phyloP scores from a whole-genome alignment of 108 stramenopile species.

The Conticribra guillardii region DNA sequence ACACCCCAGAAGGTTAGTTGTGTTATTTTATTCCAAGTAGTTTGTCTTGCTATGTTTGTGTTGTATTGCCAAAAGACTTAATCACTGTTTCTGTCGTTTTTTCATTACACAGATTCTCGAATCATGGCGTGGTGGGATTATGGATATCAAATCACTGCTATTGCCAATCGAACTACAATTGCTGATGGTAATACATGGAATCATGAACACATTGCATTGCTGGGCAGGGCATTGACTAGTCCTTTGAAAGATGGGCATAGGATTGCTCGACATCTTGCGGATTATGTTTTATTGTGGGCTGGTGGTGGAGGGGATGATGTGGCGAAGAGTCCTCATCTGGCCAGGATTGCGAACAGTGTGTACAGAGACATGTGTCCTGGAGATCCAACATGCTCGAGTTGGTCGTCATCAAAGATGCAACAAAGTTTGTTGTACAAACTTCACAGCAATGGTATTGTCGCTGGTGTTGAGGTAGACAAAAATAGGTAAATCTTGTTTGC shows the following conservation, averaged over 20 bases:
- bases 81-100: too few relatives aligned
- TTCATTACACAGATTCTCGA: too few relatives aligned
- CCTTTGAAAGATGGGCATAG: constrained; percentile 93
- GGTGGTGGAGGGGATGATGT: constrained; percentile 98
- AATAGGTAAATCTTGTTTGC: too few relatives aligned
- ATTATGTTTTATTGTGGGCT: constrained; percentile 96
- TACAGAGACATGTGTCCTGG: constrained; percentile 89
- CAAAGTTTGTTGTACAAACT: constrained; percentile 92
- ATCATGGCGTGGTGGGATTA: constrained; percentile 99
- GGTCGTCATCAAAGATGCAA: constrained; percentile 74
- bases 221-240: constrained; percentile 90
- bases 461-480: constrained; percentile 79
- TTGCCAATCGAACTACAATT: constrained; percentile 97
- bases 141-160: constrained; percentile 94
- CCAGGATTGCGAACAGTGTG: constrained; percentile 96
- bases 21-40: too few relatives aligned
- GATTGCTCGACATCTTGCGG: constrained; percentile 94
- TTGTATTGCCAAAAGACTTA: too few relatives aligned
- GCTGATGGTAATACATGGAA: constrained; percentile 99
- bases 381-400: constrained; percentile 90
- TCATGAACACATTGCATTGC: constrained; percentile 98
- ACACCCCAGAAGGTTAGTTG: constrained; percentile 96
- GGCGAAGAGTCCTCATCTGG: constrained; percentile 96
- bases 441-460: constrained; percentile 71
- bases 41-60: too few relatives aligned